phyloP scores from a whole-genome alignment of 1,139 yeast genomes.

The Geotrichum siamense region DNA sequence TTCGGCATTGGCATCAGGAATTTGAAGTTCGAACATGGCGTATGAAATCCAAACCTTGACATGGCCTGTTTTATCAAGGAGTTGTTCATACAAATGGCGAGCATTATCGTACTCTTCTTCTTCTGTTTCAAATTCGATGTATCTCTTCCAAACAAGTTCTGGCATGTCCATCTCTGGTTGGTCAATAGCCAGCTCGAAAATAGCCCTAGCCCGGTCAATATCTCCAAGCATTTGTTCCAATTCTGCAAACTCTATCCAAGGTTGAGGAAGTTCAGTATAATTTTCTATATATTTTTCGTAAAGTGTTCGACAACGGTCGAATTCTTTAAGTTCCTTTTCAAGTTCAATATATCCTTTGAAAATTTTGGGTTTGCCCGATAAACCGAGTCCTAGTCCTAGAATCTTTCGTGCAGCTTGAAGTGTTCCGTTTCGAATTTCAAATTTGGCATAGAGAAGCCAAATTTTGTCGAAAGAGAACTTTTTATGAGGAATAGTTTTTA shows the following conservation, averaged over 20 bases:
- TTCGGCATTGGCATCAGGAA: slow-evolving; percentile 40
- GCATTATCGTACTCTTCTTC: slow-evolving; percentile 52
- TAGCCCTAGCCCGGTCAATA: slow-evolving; percentile 53
- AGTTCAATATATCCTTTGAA: slow-evolving; percentile 57
- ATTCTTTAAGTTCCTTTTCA: slow-evolving; percentile 39
- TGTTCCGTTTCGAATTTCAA: slow-evolving; percentile 58
- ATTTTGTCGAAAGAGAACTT: slow-evolving; percentile 60
- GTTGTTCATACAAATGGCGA: slow-evolving; percentile 44
- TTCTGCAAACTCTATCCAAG: slow-evolving; percentile 56
- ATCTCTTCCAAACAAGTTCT: slow-evolving; percentile 43
- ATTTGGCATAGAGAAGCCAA: slow-evolving; percentile 68
- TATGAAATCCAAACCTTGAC: slow-evolving; percentile 56
- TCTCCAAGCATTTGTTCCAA: slow-evolving; percentile 71
- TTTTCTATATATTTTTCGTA: slow-evolving; percentile 62
- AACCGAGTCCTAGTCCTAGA: slow-evolving; percentile 67
- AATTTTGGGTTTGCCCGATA: slow-evolving; percentile 46
- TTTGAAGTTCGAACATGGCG: slow-evolving; percentile 65
- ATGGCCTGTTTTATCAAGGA: slow-evolving; percentile 35
- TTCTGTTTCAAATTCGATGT: slow-evolving; percentile 55
- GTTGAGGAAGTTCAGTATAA: slow-evolving; percentile 39
- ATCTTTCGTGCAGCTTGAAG: slow-evolving; percentile 55
- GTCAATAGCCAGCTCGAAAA: slow-evolving; percentile 48
- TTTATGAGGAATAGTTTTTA: slow-evolving; percentile 50
- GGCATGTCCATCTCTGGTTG: slow-evolving; percentile 33
- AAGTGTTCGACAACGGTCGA: slow-evolving; percentile 65